Conservation (phyloP, 208 protist species). For the Plasmodiophora brassicae region DNA sequence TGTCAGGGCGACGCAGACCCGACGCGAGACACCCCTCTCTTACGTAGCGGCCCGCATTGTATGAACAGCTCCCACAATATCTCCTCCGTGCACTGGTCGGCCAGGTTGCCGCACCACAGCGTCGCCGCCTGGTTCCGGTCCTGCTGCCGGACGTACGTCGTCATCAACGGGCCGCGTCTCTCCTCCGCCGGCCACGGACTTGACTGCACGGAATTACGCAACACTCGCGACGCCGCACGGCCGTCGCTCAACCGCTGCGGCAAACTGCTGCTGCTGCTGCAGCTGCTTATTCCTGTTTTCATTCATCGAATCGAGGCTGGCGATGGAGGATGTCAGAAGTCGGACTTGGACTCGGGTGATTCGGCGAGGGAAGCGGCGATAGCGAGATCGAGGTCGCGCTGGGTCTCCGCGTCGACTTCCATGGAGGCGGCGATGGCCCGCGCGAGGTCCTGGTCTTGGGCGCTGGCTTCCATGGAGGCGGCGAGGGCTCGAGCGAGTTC, state of each 20-base stretch:
- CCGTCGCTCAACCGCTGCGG: too few relatives aligned
- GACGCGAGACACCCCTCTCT: neutral
- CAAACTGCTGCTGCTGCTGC: too few relatives aligned
- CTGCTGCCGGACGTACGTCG: too few relatives aligned
- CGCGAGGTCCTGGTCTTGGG: neutral
- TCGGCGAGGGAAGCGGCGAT: neutral
- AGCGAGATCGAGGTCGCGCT: neutral
- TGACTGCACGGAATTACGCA: too few relatives aligned
- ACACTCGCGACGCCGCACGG: too few relatives aligned
- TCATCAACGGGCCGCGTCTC: too few relatives aligned
- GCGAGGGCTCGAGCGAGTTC: neutral
- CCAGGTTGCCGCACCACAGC: conserved; percentile 74
- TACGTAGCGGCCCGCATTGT: conserved; percentile 75
- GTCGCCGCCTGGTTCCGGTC: conserved; percentile 80
- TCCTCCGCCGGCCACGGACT: too few relatives aligned
- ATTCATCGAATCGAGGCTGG: too few relatives aligned
- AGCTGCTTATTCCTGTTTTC: too few relatives aligned
- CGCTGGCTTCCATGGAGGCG: neutral
- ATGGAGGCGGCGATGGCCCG: neutral
- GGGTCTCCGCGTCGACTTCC: neutral
- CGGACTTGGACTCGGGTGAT: too few relatives aligned
- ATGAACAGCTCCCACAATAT: conserved; percentile 83
- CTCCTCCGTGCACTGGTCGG: conserved; percentile 69
- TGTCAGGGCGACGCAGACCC: neutral
- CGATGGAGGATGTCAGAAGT: too few relatives aligned